Percentiles rank a stretch among this genome's conserved stretches.
phyloP scores from a whole-genome alignment of 257 asterid species.

The Solanum corneliomulleri region DNA sequence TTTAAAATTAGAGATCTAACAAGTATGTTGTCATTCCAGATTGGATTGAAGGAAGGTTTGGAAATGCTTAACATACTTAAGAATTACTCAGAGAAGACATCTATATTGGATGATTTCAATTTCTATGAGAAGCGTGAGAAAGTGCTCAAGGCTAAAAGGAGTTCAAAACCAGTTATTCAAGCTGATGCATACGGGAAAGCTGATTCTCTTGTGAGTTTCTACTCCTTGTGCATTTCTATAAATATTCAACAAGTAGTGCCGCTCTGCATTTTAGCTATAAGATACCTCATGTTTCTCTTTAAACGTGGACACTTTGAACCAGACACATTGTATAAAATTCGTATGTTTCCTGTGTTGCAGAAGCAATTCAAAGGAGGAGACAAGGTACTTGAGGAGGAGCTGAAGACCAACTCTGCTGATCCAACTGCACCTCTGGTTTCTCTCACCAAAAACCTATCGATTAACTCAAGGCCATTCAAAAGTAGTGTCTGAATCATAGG shows the following conservation, averaged over 20 bases:
- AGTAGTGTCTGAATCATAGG: conserved; percentile 15
- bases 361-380: conserved; percentile 21
- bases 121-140: conserved; percentile 70
- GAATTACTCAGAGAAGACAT: conserved; percentile 40
- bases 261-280: neutral
- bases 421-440: conserved; percentile 22
- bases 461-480: conserved; percentile 27
- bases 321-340: neutral
- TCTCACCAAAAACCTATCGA: conserved; percentile 42
- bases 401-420: conserved; percentile 10
- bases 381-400: conserved; percentile 15
- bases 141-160: conserved; percentile 34
- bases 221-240: neutral
- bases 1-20: neutral
- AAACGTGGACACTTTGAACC: neutral
- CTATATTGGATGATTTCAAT: conserved; percentile 53
- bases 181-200: conserved; percentile 6
- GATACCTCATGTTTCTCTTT: neutral
- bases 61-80: conserved; percentile 75
- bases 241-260: neutral
- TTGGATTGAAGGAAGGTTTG: conserved; percentile 55
- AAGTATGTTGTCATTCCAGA: conserved; percentile 15
- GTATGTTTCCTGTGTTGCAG: conserved; percentile 11
- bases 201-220: conserved; percentile 22
- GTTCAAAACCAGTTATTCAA: conserved; percentile 10